Evolutionary conservation across 2,329 filamentous ascomycete genomes (phyloP).

Genomic region (Neobulgaria alba): DNA sequence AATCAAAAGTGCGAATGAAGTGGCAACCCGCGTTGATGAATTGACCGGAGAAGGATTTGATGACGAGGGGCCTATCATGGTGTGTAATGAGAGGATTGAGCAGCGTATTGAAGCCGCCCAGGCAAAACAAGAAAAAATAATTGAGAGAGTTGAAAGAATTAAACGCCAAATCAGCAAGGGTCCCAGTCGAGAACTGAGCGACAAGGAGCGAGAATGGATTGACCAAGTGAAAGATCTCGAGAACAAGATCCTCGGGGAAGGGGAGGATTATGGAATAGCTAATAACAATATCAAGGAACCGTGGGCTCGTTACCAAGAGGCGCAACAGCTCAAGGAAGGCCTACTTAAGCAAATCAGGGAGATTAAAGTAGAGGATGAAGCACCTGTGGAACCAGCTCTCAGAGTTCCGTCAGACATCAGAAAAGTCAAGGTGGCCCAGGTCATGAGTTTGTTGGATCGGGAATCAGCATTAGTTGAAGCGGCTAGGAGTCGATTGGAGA

Average conservation of each 20-base stretch:
- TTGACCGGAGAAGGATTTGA: constrained; percentile 52
- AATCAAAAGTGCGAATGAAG: constrained; percentile 55
- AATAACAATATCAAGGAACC: constrained; percentile 34
- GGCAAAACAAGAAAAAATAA: constrained; percentile 47
- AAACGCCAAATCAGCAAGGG: constrained; percentile 41
- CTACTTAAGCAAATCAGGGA: constrained; percentile 28
- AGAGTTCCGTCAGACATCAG: constrained; percentile 51
- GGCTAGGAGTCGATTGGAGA: constrained; percentile 53
- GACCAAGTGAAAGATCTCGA: constrained; percentile 43
- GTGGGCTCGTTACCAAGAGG: constrained; percentile 49
- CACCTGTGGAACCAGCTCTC: constrained; percentile 9
- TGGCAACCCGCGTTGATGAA: constrained; percentile 57
- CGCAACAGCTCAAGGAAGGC: constrained; percentile 31
- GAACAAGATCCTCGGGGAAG: constrained; percentile 26
- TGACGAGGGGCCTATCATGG: constrained; percentile 36
- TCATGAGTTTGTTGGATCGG: constrained; percentile 54
- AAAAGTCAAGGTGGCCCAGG: constrained; percentile 53
- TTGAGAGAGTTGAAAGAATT: constrained; percentile 51
- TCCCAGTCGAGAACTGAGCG: constrained; percentile 45
- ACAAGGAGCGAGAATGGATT: constrained; percentile 52
- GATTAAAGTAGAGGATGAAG: constrained; percentile 17
- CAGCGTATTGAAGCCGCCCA: constrained; percentile 46
- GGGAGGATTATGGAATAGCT: constrained; percentile 4
- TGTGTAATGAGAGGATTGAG: constrained; percentile 49
- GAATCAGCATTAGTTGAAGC: constrained; percentile 62